Evolutionary conservation across 1,284 basidiomycete species (phyloP).

Genomic region (Trichosporon sp.): DNA sequence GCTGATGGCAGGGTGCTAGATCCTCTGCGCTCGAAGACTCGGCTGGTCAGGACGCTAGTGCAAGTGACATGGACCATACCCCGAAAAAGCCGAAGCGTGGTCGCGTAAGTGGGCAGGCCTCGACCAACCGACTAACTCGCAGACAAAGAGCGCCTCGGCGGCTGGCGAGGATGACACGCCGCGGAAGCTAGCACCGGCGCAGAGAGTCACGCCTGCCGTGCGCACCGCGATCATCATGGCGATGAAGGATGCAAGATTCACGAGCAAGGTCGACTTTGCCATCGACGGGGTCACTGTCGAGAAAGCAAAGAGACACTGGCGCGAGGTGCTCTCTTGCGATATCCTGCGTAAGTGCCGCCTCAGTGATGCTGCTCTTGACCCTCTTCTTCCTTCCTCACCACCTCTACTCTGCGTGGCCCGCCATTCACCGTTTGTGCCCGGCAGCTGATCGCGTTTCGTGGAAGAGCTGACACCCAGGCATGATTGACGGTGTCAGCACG

Average conservation of each 20-base stretch:
- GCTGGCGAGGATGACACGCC: not conserved
- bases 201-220: constrained; percentile 20
- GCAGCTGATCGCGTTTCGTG: too few relatives aligned
- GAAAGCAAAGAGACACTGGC: constrained; percentile 32
- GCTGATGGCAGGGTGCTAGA: too few relatives aligned
- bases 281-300: constrained; percentile 1
- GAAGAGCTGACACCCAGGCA: not conserved
- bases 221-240: constrained; percentile 23
- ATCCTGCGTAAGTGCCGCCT: constrained; percentile 9
- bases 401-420: too few relatives aligned
- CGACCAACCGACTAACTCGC: not conserved
- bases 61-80: not conserved
- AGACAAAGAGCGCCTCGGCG: not conserved
- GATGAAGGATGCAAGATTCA: constrained; percentile 13
- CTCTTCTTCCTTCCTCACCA: too few relatives aligned
- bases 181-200: constrained; percentile 18
- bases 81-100: not conserved
- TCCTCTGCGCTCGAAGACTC: too few relatives aligned
- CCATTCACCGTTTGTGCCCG: too few relatives aligned
- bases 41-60: not conserved
- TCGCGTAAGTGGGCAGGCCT: not conserved
- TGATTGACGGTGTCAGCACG: constrained; percentile 2
- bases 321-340: constrained; percentile 28
- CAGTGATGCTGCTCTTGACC: too few relatives aligned
- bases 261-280: constrained; percentile 17